A percentile compares a stretch with the other conserved stretches of the same genome.
Evolutionary conservation across 495 filamentous ascomycete genomes (phyloP).

Genomic region (Halenospora varia): DNA sequence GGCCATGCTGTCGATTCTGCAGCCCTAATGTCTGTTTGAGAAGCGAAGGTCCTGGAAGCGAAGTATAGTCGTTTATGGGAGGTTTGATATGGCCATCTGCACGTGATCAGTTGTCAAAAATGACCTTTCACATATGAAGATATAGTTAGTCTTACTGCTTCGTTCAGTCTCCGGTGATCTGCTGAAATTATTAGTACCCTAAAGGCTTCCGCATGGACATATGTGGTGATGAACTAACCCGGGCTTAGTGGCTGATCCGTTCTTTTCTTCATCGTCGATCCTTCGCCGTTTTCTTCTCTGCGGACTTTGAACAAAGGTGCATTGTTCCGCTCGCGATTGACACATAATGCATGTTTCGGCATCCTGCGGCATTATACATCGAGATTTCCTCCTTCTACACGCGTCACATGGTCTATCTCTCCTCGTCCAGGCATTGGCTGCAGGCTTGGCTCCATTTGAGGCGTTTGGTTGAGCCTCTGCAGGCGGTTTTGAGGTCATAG

Average conservation of each 20-base stretch:
- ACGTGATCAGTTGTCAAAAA: background rate
- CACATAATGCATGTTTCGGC: conserved; percentile 59
- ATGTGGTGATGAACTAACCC: conserved; percentile 41
- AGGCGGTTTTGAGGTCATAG: background rate
- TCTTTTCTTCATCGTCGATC: conserved; percentile 52
- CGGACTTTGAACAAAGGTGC: conserved; percentile 60
- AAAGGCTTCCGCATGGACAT: background rate
- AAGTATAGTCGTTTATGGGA: conserved; percentile 51
- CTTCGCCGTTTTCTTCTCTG: conserved; percentile 70
- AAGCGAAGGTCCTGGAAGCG: conserved; percentile 51
- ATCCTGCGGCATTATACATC: conserved; percentile 82
- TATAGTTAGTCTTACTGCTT: conserved; percentile 36
- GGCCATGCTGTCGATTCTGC: conserved; percentile 55
- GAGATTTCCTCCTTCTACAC: conserved; percentile 78
- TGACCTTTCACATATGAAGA: conserved; percentile 10
- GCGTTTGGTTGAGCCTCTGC: background rate
- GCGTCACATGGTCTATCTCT: conserved; percentile 44
- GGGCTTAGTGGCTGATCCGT: conserved; percentile 44
- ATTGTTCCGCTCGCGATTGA: conserved; percentile 55
- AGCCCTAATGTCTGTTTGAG: conserved; percentile 62
- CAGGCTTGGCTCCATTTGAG: conserved; percentile 38
- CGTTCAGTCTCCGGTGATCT: conserved; percentile 30
- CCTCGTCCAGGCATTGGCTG: conserved; percentile 37
- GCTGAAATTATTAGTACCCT: background rate
- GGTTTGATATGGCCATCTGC: conserved; percentile 34